Percentiles rank a stretch among this genome's conserved stretches.
Evolutionary conservation across 2,329 filamentous ascomycete genomes (phyloP).

Genomic region (Claviceps sp.): DNA sequence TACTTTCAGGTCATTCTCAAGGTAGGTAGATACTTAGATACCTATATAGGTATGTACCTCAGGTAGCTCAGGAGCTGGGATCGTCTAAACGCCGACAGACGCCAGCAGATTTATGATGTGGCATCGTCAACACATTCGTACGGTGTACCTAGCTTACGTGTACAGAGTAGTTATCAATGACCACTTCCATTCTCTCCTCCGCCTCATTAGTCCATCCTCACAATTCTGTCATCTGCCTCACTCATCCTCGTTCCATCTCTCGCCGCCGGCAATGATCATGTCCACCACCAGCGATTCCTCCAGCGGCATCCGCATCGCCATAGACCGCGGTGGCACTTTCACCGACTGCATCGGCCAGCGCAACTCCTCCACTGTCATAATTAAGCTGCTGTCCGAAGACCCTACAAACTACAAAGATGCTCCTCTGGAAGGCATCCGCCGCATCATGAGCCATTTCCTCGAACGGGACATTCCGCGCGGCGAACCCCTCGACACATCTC

Average conservation of each 20-base stretch:
- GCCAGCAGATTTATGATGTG: not conserved
- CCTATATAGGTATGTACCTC: no score
- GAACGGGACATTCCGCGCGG: conserved; percentile 20
- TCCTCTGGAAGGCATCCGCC: conserved; percentile 57
- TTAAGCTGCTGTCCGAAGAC: conserved; percentile 61
- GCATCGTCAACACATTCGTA: not conserved
- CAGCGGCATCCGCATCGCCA: conserved; percentile 36
- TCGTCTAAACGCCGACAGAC: no score
- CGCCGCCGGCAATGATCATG: not conserved
- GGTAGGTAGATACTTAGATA: no score
- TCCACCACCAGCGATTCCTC: not conserved
- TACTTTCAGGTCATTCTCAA: no score
- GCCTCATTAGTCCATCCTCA: not conserved
- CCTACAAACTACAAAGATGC: conserved; percentile 61
- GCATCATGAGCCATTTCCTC: conserved; percentile 22
- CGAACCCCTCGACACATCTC: conserved; percentile 19
- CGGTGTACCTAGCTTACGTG: no score
- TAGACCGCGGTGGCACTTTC: conserved; percentile 39
- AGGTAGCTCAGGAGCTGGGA: no score
- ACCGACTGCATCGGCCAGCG: conserved; percentile 56
- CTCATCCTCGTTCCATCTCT: not conserved
- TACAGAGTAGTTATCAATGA: no score
- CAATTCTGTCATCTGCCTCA: not conserved
- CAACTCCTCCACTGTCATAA: conserved; percentile 52
- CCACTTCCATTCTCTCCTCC: not conserved